phyloP scores from a whole-genome alignment of 1,284 basidiomycete genomes.

The Naganishia albida region DNA sequence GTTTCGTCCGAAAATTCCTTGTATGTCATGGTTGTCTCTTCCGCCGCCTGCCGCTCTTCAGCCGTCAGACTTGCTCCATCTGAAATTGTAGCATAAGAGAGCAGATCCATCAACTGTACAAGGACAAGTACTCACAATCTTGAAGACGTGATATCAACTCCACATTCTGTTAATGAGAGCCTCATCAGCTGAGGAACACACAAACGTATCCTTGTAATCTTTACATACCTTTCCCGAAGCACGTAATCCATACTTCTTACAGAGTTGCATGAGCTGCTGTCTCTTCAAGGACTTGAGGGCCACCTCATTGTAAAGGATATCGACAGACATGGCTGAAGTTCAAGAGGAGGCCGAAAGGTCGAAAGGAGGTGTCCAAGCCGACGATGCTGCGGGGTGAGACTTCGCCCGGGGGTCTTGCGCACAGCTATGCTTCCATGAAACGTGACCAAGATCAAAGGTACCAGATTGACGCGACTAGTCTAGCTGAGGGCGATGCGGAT shows the following conservation, averaged over 20 bases:
- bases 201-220: neutral
- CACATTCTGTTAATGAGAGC: conserved; percentile 2
- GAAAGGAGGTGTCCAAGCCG: neutral
- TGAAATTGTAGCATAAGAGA: neutral
- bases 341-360: neutral
- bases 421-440: too few species aligned
- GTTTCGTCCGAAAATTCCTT: neutral
- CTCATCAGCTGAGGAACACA: neutral
- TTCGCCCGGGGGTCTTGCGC: neutral
- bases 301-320: conserved; percentile 23
- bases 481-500: too few species aligned
- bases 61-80: conserved; percentile 8
- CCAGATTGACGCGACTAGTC: too few species aligned
- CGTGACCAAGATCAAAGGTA: too few species aligned
- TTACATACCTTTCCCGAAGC: conserved; percentile 32
- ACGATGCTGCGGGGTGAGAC: neutral
- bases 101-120: neutral
- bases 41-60: neutral
- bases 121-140: conserved; percentile 2
- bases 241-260: conserved; percentile 27
- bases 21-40: neutral
- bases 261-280: conserved; percentile 25
- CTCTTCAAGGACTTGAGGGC: conserved; percentile 27
- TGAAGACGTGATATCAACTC: conserved; percentile 12
- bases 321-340: neutral